phyloP scores from a whole-genome alignment of 495 filamentous ascomycete species.

The Aspergillus coremiiformis region DNA sequence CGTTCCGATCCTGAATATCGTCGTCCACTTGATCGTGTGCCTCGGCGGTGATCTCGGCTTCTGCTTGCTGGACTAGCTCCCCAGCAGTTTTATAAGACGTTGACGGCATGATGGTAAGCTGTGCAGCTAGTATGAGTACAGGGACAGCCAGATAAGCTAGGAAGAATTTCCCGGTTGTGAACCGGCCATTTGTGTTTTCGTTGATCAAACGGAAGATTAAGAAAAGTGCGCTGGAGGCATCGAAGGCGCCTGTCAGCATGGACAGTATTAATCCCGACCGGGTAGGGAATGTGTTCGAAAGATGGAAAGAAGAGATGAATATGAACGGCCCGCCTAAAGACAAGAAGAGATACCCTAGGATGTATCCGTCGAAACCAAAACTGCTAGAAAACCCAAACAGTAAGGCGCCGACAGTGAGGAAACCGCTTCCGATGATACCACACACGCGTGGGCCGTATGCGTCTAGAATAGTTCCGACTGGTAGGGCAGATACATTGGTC shows the following conservation, averaged over 20 bases:
- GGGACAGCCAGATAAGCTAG: slow-evolving; percentile 70
- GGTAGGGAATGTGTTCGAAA: slow-evolving; percentile 87
- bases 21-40: slow-evolving; percentile 56
- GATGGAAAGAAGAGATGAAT: slow-evolving; percentile 85
- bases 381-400: slow-evolving; percentile 61
- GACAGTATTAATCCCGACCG: slow-evolving; percentile 81
- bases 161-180: slow-evolving; percentile 68
- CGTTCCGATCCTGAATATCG: slow-evolving; percentile 32
- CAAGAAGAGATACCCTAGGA: slow-evolving; percentile 72
- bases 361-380: slow-evolving; percentile 63
- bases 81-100: slow-evolving; percentile 84
- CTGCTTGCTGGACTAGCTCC: slow-evolving; percentile 68
- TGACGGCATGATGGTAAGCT: slow-evolving; percentile 68
- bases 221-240: slow-evolving; percentile 82
- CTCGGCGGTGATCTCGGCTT: slow-evolving; percentile 41
- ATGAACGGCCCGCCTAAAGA: slow-evolving; percentile 84
- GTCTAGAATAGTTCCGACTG: slow-evolving; percentile 80
- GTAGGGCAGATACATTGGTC: slow-evolving; percentile 74
- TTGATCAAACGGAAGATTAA: slow-evolving; percentile 76
- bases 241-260: slow-evolving; percentile 81
- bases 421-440: slow-evolving; percentile 62
- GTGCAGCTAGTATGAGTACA: slow-evolving; percentile 55
- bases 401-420: slow-evolving; percentile 60
- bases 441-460: slow-evolving; percentile 71
- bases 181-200: slow-evolving; percentile 48